phyloP scores from a whole-genome alignment of 2,329 filamentous ascomycete genomes.

The Lecanicillium sp. region DNA sequence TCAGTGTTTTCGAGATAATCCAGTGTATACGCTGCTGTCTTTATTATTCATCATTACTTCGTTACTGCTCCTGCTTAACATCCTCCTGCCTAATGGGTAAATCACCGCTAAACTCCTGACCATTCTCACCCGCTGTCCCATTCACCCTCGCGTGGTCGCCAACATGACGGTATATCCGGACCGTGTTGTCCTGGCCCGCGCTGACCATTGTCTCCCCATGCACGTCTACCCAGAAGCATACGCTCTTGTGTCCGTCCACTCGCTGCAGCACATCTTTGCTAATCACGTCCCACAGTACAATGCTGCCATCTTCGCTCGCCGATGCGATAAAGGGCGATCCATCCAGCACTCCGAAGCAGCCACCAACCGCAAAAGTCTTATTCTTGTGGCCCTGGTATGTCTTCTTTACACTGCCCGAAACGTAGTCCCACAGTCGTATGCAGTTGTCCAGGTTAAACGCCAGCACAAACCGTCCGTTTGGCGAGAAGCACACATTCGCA shows the following conservation, averaged over 20 bases:
- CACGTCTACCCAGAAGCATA: constrained; percentile 60
- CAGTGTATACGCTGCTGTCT: too few relatives aligned
- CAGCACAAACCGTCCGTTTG: constrained; percentile 87
- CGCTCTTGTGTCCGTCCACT: constrained; percentile 43
- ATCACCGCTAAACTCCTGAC: constrained; percentile 49
- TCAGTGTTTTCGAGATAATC: too few relatives aligned
- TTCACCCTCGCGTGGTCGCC: constrained; percentile 13
- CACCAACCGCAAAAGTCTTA: constrained; percentile 72
- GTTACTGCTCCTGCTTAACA: constrained; percentile 26
- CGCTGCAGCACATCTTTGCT: constrained; percentile 76
- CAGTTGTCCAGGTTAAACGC: constrained; percentile 88
- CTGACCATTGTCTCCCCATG: constrained; percentile 48
- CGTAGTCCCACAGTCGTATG: constrained; percentile 90
- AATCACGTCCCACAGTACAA: constrained; percentile 85
- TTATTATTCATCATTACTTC: constrained; percentile 2
- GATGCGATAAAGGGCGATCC: constrained; percentile 59
- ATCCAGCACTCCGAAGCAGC: constrained; percentile 62
- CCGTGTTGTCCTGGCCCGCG: constrained; percentile 44
- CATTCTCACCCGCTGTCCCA: constrained; percentile 13
- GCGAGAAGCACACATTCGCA: constrained; percentile 81
- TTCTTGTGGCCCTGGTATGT: constrained; percentile 94
- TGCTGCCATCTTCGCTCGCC: constrained; percentile 78
- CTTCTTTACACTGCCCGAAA: constrained; percentile 84
- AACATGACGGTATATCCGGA: constrained; percentile 38
- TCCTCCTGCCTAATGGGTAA: constrained; percentile 30